These are phyloP conservation scores for Casuarina equisetifolia DNA, from an alignment of 306 rosid genomes.

Conservation along the genomic window DNA sequence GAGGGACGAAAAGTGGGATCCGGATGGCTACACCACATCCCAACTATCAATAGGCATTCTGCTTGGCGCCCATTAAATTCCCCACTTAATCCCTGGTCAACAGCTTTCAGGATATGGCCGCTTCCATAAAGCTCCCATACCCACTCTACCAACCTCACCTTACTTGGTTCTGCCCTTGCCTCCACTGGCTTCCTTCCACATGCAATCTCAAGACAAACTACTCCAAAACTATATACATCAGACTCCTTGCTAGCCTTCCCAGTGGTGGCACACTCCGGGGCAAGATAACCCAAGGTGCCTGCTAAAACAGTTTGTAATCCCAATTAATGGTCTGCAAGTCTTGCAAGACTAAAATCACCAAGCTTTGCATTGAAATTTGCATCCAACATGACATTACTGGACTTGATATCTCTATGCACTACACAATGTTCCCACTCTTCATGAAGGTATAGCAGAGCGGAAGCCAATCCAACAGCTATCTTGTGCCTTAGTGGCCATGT, in stretches of 20 bases:
- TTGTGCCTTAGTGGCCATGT: too few relatives aligned
- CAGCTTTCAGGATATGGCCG: slow-evolving; percentile 46
- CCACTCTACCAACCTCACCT: slow-evolving; percentile 67
- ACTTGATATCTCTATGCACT: too few relatives aligned
- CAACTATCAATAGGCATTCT: slow-evolving; percentile 48
- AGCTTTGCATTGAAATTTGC: too few relatives aligned
- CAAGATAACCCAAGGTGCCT: slow-evolving; percentile 74
- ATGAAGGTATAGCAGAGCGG: too few relatives aligned
- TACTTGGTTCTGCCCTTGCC: slow-evolving; percentile 34
- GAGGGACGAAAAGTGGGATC: slow-evolving; percentile 57
- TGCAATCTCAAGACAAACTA: slow-evolving; percentile 65
- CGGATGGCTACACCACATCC: slow-evolving; percentile 81
- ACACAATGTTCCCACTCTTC: too few relatives aligned
- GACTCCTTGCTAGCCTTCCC: slow-evolving; percentile 74
- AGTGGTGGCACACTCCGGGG: slow-evolving; percentile 65
- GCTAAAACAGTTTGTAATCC: slow-evolving; percentile 37
- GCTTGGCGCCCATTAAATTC: slow-evolving; percentile 53
- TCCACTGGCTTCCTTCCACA: slow-evolving; percentile 75
- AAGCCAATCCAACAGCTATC: too few relatives aligned
- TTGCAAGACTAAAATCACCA: too few relatives aligned
- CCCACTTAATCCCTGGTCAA: slow-evolving; percentile 48
- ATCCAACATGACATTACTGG: too few relatives aligned
- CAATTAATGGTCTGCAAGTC: too few relatives aligned
- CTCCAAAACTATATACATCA: slow-evolving; percentile 79
- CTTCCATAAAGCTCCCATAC: slow-evolving; percentile 71